phyloP scores from a whole-genome alignment of 305 asterid species.

The Fraxinus albicans region DNA sequence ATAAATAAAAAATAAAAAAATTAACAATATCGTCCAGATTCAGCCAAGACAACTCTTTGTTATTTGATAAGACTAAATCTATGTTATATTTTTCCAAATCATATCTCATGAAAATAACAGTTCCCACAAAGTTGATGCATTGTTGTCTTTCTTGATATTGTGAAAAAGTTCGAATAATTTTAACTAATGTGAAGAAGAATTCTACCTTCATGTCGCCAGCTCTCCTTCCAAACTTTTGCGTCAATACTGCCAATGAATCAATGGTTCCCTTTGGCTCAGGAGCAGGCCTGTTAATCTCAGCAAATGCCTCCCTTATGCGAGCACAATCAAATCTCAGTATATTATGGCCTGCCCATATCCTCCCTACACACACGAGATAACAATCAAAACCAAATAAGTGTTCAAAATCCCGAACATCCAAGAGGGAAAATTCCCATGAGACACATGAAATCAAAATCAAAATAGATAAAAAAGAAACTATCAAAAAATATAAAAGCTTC shows the following conservation, averaged over 20 bases:
- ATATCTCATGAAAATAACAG: background rate
- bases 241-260: conserved; percentile 68
- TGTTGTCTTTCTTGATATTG: background rate
- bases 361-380: conserved; percentile 44
- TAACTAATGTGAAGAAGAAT: background rate
- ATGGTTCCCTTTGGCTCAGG: conserved; percentile 91
- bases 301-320: conserved; percentile 76
- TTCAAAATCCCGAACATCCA: conserved; percentile 8
- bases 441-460: background rate
- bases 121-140: background rate
- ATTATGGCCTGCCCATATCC: conserved; percentile 98
- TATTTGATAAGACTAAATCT: background rate
- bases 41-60: background rate
- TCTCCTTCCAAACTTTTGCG: conserved; percentile 82
- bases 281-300: conserved; percentile 67
- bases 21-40: background rate
- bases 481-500: background rate
- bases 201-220: conserved; percentile 94
- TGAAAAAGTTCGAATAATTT: conserved; percentile 17
- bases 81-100: conserved; percentile 3
- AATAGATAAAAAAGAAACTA: background rate
- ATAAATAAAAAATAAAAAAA: background rate
- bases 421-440: background rate
- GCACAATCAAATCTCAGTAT: conserved; percentile 80
- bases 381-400: conserved; percentile 2